phyloP scores from a whole-genome alignment of 2,329 filamentous ascomycete genomes.

The Hymenoscyphus infarciens region DNA sequence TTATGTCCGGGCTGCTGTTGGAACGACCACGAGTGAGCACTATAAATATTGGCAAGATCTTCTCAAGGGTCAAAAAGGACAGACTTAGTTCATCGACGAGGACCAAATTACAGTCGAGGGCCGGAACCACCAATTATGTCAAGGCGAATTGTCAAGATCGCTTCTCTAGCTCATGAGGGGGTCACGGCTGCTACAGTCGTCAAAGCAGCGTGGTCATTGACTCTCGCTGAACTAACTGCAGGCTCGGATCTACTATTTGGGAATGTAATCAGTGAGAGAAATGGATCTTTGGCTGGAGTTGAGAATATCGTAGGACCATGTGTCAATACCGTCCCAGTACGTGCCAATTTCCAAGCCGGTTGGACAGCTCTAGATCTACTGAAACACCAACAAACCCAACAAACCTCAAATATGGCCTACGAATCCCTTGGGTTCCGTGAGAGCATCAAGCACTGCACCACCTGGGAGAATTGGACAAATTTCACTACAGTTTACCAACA shows the following conservation, averaged over 20 bases:
- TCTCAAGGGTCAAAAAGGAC: constrained; percentile 37
- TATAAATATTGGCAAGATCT: constrained; percentile 44
- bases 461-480: constrained; percentile 20
- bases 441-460: constrained; percentile 19
- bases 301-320: constrained; percentile 42
- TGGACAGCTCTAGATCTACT: constrained; percentile 41
- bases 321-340: constrained; percentile 42
- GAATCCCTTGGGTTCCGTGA: constrained; percentile 21
- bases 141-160: constrained; percentile 11
- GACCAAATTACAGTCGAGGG: constrained; percentile 15
- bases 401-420: constrained; percentile 19
- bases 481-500: constrained; percentile 19
- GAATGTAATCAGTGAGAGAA: constrained; percentile 41
- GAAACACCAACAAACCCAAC: constrained; percentile 42
- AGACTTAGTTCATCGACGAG: constrained; percentile 11
- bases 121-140: constrained; percentile 11
- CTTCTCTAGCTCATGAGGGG: constrained; percentile 22
- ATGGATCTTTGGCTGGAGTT: constrained; percentile 37
- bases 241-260: constrained; percentile 41
- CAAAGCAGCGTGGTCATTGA: constrained; percentile 39
- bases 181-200: constrained; percentile 35
- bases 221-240: constrained; percentile 38
- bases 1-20: constrained; percentile 33
- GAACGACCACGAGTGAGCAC: constrained; percentile 33
- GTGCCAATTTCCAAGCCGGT: constrained; percentile 35